Evolutionary conservation across 192 early-diverging fungal species (phyloP), one percentile per base, ranked within the genome.

Genomic region (Backusella australiensis): DNA sequence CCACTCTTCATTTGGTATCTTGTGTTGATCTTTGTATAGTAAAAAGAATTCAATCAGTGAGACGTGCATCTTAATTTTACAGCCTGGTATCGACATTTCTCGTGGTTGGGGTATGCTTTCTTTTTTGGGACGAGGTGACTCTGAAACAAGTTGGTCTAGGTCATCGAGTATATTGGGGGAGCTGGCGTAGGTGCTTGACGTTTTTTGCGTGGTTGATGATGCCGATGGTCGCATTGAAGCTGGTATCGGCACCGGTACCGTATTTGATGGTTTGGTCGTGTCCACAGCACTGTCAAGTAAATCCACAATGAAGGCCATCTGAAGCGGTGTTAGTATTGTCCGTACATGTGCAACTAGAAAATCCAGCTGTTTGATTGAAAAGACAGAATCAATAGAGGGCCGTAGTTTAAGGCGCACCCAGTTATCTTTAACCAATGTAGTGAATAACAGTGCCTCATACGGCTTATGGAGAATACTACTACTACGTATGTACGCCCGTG

Each of bases 391-490:
- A 15, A 74, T 59, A n/a, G 71, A 80, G 5, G 75, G 74, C 15
- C 53, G 49, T 34, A 87, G 59, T 46, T 85, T 89, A 38, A 90
- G 34, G 36, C 84, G 77, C 14, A 86, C 49, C 36, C 80, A 79
- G 46, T 86, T 87, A 23, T 82, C 82, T 36, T 86, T 78, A 66
- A 85, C 81, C 29, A 84, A 32, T 19, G 84, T 87, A 19, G 85
- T 83, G 35, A 90, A 73, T 19, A 90, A 76, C 42, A 86, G 74
- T 8, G 82, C 80, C 39, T 83, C 80, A 76, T 86, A 86, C 14
- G 71, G 52, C 52, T 71, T 49, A 67, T 39, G 36, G 2, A 49
- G 29, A 36, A 7, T 15, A 23, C 19, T 65, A 34, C 56, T 15
- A 59, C 9, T 32, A 29, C 70, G 36, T 6, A 39, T 34, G 19